These are phyloP conservation scores for Xylariales sp. DNA, from an alignment of 2,329 filamentous ascomycete species.

Conservation along the genomic window DNA sequence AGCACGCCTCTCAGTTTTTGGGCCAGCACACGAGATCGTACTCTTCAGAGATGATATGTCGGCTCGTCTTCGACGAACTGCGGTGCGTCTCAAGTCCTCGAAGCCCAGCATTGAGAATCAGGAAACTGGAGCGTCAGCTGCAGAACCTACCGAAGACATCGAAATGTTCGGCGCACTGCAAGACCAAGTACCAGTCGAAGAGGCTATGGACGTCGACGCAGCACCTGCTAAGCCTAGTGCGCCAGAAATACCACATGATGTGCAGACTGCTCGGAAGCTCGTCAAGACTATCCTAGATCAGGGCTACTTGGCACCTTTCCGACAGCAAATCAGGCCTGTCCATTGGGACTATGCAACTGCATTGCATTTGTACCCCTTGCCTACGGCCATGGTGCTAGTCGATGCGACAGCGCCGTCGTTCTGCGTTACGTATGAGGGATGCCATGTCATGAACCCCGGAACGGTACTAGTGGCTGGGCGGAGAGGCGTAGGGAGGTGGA, in stretches of 20 bases:
- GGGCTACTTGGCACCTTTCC: slow-evolving; percentile 82
- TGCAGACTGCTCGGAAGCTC: slow-evolving; percentile 64
- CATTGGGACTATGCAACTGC: slow-evolving; percentile 82
- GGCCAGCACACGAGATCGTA: slow-evolving; percentile 80
- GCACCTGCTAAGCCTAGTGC: slow-evolving; percentile 21
- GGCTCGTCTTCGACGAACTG: slow-evolving; percentile 69
- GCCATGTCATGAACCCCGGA: slow-evolving; percentile 92
- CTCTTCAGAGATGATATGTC: slow-evolving; percentile 85
- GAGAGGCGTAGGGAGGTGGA: slow-evolving; percentile 70
- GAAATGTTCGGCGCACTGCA: slow-evolving; percentile 28
- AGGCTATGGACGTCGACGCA: slow-evolving; percentile 42
- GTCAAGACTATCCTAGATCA: slow-evolving; percentile 92
- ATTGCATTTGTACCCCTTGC: slow-evolving; percentile 81
- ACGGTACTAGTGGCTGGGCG: slow-evolving; percentile 65
- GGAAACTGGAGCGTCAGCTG: slow-evolving; percentile 27
- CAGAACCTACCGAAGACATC: slow-evolving; percentile 26
- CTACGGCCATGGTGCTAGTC: slow-evolving; percentile 75
- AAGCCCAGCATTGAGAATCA: slow-evolving; percentile 16
- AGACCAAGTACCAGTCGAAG: slow-evolving; percentile 15
- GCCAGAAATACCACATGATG: slow-evolving; percentile 39
- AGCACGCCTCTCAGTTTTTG: slow-evolving; percentile 75
- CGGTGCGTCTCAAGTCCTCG: slow-evolving; percentile 61
- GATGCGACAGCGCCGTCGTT: slow-evolving; percentile 81
- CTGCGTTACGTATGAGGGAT: slow-evolving; percentile 87
- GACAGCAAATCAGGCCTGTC: slow-evolving; percentile 71